Evolutionary conservation across 2,329 filamentous ascomycete species (phyloP).

Genomic region (Ploettnerulaceae sp.): DNA sequence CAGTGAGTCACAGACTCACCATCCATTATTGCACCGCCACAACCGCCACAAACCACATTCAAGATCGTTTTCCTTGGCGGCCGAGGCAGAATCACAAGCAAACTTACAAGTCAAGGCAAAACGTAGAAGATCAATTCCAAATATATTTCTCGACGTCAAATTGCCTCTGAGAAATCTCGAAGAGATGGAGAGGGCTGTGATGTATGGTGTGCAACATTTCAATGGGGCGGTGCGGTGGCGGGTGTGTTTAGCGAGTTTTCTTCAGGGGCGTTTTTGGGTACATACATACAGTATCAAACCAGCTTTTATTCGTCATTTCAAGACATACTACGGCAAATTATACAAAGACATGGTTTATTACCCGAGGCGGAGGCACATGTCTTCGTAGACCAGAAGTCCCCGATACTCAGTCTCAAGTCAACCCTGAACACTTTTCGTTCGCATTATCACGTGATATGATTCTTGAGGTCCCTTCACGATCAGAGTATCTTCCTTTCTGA

Average conservation of each 20-base stretch:
- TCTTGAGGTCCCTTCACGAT: too few species aligned
- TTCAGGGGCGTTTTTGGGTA: neutral
- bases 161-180: slow-evolving; percentile 8
- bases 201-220: neutral
- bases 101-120: neutral
- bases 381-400: too few species aligned
- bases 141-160: neutral
- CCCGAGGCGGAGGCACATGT: too few species aligned
- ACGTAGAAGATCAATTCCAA: neutral
- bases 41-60: slow-evolving; percentile 1
- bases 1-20: slow-evolving; percentile 12
- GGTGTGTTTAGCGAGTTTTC: neutral
- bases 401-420: too few species aligned
- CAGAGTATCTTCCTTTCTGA: too few species aligned
- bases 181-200: neutral
- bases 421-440: too few species aligned
- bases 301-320: neutral
- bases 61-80: slow-evolving; percentile 1
- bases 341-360: neutral
- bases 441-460: too few species aligned
- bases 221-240: neutral
- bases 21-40: neutral
- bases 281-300: neutral
- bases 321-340: neutral
- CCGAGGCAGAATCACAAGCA: slow-evolving; percentile 8